Conservation (phyloP, 2,329 filamentous ascomycete species). For the Aspergillus uvarum region DNA sequence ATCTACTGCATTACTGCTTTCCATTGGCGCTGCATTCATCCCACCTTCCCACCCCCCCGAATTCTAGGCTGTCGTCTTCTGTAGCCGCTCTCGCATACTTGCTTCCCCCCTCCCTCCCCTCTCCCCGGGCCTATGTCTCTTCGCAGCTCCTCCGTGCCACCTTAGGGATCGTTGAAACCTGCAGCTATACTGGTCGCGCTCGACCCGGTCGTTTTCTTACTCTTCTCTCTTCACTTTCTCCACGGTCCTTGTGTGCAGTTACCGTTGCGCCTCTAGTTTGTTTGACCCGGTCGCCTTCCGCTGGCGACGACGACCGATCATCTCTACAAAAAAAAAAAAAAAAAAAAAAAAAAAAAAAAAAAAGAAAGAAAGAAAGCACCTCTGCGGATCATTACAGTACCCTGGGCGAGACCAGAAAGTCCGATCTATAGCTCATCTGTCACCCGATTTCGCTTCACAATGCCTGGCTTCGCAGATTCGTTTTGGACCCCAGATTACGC, state of each 20-base stretch:
- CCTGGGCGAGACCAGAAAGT: neutral
- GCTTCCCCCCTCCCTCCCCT: neutral
- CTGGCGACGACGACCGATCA: neutral
- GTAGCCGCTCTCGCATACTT: constrained; percentile 21
- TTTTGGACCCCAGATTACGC: constrained; percentile 99
- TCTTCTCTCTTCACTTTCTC: neutral
- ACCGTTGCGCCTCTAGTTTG: neutral
- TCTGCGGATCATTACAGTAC: neutral
- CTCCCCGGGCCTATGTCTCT: constrained; percentile 13
- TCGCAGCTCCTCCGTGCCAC: constrained; percentile 14
- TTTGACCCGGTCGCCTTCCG: neutral
- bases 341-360: no score
- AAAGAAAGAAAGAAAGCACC: no score
- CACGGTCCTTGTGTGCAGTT: neutral
- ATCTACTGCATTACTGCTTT: neutral
- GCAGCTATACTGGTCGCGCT: constrained; percentile 7
- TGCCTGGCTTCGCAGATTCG: constrained; percentile 89
- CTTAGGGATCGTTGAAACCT: constrained; percentile 12
- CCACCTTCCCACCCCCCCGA: constrained; percentile 1
- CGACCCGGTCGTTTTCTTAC: constrained; percentile 10
- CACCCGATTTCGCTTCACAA: constrained; percentile 47
- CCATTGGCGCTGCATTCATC: constrained; percentile 1
- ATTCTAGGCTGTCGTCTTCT: constrained; percentile 2
- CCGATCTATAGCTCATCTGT: neutral
- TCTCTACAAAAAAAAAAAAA: no score